Evolutionary conservation across 2,329 filamentous ascomycete genomes (phyloP), one percentile per base, ranked within the genome.

Genomic region (Aspergillus terreus): DNA sequence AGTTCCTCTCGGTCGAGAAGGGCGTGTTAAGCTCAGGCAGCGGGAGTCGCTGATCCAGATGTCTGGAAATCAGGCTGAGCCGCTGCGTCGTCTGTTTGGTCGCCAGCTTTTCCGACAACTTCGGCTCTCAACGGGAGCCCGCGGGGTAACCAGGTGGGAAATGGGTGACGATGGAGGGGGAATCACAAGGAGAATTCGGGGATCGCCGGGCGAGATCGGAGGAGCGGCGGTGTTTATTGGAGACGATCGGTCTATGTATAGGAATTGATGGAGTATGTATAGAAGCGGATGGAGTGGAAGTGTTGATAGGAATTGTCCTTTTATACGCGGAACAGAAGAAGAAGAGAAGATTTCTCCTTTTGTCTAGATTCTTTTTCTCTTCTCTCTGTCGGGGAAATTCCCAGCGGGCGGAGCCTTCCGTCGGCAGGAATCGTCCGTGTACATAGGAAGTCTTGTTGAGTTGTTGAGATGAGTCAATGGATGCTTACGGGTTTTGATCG

Each of bases 21-120:
- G 82, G 82, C 21, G 83, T 85, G 70, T 85, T 85, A 51, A 85
- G 70, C 54, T 82, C 78, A 56, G 82, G 76, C 64, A 79, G 72
- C 53, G 80, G 74, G 35, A 73, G 65, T 59, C 76, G 76, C 60
- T 78, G 71, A 63, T 80, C 77, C 58, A 86, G 74, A 64, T 86
- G 83, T 69, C 80, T 78, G 59, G 81, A 79, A 67, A 86, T 80
- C 68, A 84, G 78, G 68, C 76, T 78, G 58, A 84, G 71, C 51
- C 81, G 78, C 65, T 78, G 73, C 63, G 66, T 73, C 59, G 73
- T 73, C 64, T 68, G 74, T 66, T 74, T 74, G 63, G 69, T 63
- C 67, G 77, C 76, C 74, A 78, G 73, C 55, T 65, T 75, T 71
- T 69, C 68, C 68, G 67, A 65, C 23, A 52, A 46, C 59, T 58